These are phyloP conservation scores for Aegilops tauschii DNA, from an alignment of 176 grass and related monocot species.

Conservation along the genomic window DNA sequence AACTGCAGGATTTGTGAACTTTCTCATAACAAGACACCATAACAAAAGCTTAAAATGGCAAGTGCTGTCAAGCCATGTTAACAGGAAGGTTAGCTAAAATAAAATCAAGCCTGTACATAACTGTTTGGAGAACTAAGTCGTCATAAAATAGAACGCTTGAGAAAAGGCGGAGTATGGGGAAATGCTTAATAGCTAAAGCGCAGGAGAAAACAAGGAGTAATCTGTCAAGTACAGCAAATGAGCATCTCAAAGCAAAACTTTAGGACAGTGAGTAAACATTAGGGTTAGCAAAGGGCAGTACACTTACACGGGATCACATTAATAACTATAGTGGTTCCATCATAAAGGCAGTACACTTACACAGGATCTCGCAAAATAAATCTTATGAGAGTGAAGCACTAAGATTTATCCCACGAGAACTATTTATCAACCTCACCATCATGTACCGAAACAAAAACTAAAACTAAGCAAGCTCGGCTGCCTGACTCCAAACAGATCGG, in stretches of 20 bases:
- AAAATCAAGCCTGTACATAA: neutral
- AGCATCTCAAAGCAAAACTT: neutral
- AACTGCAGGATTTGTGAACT: neutral
- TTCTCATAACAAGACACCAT: neutral
- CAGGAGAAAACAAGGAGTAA: neutral
- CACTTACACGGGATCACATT: neutral
- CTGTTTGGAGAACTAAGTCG: neutral
- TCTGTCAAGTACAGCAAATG: neutral
- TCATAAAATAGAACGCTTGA: conserved; percentile 7
- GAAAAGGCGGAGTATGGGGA: neutral
- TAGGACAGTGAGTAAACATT: neutral
- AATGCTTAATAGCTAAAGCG: conserved; percentile 12
- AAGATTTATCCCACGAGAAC: conserved; percentile 10
- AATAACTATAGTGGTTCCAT: neutral
- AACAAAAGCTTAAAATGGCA: neutral
- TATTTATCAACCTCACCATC: neutral
- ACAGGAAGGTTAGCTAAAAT: neutral
- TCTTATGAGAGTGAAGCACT: neutral
- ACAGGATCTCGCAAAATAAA: neutral
- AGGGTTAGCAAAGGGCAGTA: neutral
- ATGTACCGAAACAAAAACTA: neutral
- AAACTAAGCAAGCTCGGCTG: conserved; percentile 6
- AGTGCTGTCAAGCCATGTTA: neutral
- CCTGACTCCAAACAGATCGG: neutral
- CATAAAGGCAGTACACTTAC: neutral